Conservation (phyloP, 2,329 filamentous ascomycete genomes). For the Cucurbitaria berberidis region DNA sequence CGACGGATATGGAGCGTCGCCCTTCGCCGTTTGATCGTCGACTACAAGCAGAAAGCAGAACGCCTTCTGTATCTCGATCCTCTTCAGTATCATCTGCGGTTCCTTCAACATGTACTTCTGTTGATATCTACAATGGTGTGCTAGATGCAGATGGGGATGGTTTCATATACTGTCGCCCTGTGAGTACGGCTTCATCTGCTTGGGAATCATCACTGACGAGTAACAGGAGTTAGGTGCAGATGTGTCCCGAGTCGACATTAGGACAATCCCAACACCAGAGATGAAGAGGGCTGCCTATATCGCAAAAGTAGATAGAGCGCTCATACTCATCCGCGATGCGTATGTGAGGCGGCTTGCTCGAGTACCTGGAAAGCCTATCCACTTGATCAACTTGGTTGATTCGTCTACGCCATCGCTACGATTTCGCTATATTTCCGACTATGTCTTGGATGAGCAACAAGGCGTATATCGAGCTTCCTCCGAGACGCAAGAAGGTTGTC, state of each 20-base stretch:
- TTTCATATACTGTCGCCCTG: constrained; percentile 42
- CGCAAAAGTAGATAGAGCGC: constrained; percentile 40
- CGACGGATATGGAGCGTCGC: constrained; percentile 19
- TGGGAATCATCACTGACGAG: not conserved
- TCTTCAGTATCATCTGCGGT: constrained; percentile 22
- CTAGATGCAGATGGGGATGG: constrained; percentile 48
- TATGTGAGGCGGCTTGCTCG: constrained; percentile 43
- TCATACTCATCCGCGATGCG: constrained; percentile 45
- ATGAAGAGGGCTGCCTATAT: constrained; percentile 44
- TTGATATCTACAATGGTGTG: constrained; percentile 51
- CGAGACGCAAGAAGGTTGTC: constrained; percentile 72
- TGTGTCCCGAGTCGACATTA: constrained; percentile 38
- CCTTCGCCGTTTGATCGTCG: constrained; percentile 30
- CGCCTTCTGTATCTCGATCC: constrained; percentile 30
- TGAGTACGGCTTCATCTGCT: constrained; percentile 16
- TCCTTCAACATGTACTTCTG: not conserved
- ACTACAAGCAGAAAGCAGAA: constrained; percentile 13
- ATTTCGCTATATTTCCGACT: constrained; percentile 73
- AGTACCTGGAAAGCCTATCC: constrained; percentile 53
- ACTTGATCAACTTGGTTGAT: constrained; percentile 69
- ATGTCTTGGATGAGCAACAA: constrained; percentile 57
- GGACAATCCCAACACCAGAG: constrained; percentile 41
- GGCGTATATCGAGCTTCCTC: constrained; percentile 66
- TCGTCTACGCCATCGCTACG: constrained; percentile 61
- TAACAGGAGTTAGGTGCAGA: constrained; percentile 19